Conservation (phyloP, 116 monocot genomes). For the Posidonia oceanica region DNA sequence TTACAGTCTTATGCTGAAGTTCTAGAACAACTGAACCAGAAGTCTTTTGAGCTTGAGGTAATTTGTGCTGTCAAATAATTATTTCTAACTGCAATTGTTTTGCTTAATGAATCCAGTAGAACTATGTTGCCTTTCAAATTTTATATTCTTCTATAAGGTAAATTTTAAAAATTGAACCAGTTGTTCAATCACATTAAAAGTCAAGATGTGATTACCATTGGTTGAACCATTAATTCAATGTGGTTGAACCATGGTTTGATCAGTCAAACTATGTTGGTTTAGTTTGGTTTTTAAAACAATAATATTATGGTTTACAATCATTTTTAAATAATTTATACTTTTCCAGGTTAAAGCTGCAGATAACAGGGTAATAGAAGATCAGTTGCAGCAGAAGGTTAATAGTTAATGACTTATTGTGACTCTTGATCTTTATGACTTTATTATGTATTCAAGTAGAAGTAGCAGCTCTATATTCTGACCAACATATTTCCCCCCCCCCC, state of each 20-base stretch:
- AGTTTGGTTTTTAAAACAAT: not conserved
- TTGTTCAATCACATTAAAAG: no score
- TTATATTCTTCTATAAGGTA: no score
- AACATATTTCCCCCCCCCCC: not conserved
- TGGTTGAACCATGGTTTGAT: no score
- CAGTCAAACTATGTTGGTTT: no score
- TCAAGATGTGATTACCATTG: no score
- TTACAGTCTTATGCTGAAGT: slow-evolving; percentile 65
- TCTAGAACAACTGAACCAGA: slow-evolving; percentile 74
- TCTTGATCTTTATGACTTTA: no score
- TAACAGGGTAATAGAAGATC: slow-evolving; percentile 78
- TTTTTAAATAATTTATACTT: slow-evolving; percentile 2
- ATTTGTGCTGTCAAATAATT: not conserved
- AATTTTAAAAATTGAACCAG: no score
- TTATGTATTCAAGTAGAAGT: no score
- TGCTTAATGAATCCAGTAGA: no score
- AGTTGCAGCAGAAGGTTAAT: slow-evolving; percentile 72
- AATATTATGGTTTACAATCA: not conserved
- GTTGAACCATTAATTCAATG: no score
- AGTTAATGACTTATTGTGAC: no score
- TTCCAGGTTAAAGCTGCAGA: slow-evolving; percentile 74
- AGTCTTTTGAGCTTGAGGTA: slow-evolving; percentile 86
- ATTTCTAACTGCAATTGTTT: not conserved
- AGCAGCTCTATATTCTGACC: not conserved
- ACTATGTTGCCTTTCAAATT: no score